A percentile compares a stretch with the other conserved stretches of the same genome.
Conservation (phyloP, 352 stramenopile species). For the Globisporangium spiculum region DNA sequence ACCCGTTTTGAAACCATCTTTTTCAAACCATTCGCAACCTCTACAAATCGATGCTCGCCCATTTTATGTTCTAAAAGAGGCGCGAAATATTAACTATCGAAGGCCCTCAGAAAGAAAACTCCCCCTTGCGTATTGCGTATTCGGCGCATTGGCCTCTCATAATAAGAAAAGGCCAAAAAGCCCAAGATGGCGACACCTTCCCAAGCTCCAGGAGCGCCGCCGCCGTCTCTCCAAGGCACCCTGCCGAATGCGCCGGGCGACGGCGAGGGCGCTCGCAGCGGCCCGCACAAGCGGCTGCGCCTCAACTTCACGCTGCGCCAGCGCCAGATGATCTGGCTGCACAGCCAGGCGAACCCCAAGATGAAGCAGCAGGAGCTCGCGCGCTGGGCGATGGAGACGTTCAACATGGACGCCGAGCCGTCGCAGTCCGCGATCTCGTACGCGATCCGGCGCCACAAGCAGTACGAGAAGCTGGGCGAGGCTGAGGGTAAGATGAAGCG, state of each 20-base stretch:
- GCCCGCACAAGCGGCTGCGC: conserved; percentile 14
- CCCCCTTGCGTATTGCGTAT: conserved; percentile 2
- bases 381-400: conserved; percentile 19
- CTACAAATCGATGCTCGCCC: neutral
- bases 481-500: conserved; percentile 17
- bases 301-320: conserved; percentile 23
- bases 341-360: conserved; percentile 20
- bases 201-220: neutral
- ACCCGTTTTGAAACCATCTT: neutral
- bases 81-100: neutral
- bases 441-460: conserved; percentile 17
- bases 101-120: neutral
- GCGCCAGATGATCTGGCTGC: conserved; percentile 17
- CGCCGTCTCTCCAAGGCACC: neutral
- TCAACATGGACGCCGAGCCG: conserved; percentile 17
- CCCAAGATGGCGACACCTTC: neutral
- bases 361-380: conserved; percentile 24
- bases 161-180: neutral
- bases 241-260: neutral
- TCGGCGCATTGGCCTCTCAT: neutral
- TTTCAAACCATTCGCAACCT: neutral
- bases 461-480: conserved; percentile 17
- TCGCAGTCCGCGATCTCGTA: conserved; percentile 25
- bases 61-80: neutral
- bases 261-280: neutral